A percentile compares a stretch with the other conserved stretches of the same genome.
Evolutionary conservation across 2,329 filamentous ascomycete species (phyloP).

Genomic region (Verticillium albo-atrum): DNA sequence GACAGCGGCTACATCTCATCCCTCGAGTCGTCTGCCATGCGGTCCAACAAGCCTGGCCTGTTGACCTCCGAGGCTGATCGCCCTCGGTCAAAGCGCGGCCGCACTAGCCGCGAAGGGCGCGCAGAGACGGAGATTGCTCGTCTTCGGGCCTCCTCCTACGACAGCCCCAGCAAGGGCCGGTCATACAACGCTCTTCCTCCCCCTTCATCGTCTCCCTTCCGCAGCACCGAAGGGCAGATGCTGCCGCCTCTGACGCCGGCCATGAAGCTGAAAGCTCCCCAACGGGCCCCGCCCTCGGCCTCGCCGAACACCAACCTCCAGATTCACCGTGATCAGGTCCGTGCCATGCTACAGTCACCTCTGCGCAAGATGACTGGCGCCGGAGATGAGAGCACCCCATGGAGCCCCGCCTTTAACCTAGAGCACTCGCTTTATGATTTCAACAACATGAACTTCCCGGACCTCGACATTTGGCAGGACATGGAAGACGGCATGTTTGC

Average conservation of each 20-base stretch:
- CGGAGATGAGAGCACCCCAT: constrained; percentile 47
- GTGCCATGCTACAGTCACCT: constrained; percentile 76
- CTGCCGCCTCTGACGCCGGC: constrained; percentile 77
- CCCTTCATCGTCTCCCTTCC: constrained; percentile 65
- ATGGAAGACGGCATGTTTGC: constrained; percentile 29
- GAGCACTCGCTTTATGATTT: constrained; percentile 47
- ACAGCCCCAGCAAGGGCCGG: constrained; percentile 75
- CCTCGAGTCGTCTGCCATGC: constrained; percentile 81
- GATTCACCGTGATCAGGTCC: constrained; percentile 80
- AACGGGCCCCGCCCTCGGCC: constrained; percentile 63
- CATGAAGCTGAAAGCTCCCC: constrained; percentile 69
- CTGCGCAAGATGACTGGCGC: constrained; percentile 40
- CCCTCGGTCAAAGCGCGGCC: constrained; percentile 67
- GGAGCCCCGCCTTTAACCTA: constrained; percentile 64
- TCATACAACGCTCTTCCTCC: constrained; percentile 47
- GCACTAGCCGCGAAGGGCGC: constrained; percentile 48
- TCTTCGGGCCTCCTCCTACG: constrained; percentile 85
- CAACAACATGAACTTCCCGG: constrained; percentile 37
- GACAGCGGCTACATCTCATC: constrained; percentile 98
- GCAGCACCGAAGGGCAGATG: constrained; percentile 53
- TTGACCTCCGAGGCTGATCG: constrained; percentile 76
- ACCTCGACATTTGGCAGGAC: constrained; percentile 60
- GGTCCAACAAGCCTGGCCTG: constrained; percentile 61
- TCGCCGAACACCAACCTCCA: constrained; percentile 91
- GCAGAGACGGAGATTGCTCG: constrained; percentile 95